A percentile compares a stretch with the other conserved stretches of the same genome.
Conservation (phyloP, 129 eudicot species). For the Flaveria sonorensis region DNA sequence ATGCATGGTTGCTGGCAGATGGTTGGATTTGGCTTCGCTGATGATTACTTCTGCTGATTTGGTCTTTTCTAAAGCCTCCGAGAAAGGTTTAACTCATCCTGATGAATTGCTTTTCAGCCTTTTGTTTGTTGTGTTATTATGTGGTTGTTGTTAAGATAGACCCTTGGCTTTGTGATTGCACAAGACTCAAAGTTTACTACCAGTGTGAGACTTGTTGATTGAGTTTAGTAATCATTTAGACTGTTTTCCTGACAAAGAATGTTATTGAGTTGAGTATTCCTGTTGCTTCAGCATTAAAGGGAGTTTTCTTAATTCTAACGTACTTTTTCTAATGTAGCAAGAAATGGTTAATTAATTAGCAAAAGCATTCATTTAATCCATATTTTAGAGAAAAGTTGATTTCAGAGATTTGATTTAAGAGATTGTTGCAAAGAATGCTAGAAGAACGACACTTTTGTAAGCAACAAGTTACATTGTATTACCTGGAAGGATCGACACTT, state of each 20-base stretch:
- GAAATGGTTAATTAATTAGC: neutral
- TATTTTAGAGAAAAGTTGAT: neutral
- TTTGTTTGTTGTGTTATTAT: neutral
- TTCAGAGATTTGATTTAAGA: neutral
- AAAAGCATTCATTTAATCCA: neutral
- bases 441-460: neutral
- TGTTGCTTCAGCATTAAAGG: neutral
- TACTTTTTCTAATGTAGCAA: neutral
- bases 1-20: conserved; percentile 57
- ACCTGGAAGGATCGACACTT: neutral
- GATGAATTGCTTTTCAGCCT: neutral
- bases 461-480: neutral
- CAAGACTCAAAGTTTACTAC: neutral
- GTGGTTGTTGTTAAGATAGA: neutral
- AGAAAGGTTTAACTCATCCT: conserved; percentile 56
- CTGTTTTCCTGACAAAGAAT: neutral
- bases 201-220: too few relatives aligned
- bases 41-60: conserved; percentile 84
- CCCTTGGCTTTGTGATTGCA: neutral
- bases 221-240: neutral
- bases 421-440: neutral
- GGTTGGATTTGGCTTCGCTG: conserved; percentile 85
- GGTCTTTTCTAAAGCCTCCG: conserved; percentile 70
- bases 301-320: neutral
- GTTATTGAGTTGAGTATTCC: neutral